Evolutionary conservation across 306 rosid species (phyloP).

Genomic region (Inga oerstediana): DNA sequence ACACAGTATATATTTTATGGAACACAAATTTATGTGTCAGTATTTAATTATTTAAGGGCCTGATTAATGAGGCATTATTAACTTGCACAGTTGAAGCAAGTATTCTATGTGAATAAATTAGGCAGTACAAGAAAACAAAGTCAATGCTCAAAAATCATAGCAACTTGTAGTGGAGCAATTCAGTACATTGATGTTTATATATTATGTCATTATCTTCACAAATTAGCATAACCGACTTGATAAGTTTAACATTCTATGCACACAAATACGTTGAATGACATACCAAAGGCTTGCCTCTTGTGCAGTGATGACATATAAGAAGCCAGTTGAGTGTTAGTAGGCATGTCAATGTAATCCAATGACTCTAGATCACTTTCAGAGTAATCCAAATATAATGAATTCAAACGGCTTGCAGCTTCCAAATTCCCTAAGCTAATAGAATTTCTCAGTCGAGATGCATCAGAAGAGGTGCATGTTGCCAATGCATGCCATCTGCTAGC

Average conservation of each 20-base stretch:
- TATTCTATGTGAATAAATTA: not conserved
- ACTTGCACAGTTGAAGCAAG: slow-evolving; percentile 6
- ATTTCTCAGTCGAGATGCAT: slow-evolving; percentile 49
- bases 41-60: slow-evolving; percentile 22
- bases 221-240: not conserved
- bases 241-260: slow-evolving; percentile 24
- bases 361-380: slow-evolving; percentile 84
- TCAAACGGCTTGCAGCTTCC: slow-evolving; percentile 52
- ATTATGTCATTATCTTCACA: slow-evolving; percentile 9
- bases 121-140: not conserved
- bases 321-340: slow-evolving; percentile 53
- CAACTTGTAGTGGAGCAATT: not conserved
- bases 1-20: not conserved
- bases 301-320: slow-evolving; percentile 69
- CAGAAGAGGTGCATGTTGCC: slow-evolving; percentile 59
- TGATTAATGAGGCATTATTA: slow-evolving; percentile 7
- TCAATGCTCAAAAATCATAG: not conserved
- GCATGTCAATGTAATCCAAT: slow-evolving; percentile 45
- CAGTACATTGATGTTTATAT: not conserved
- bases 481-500: slow-evolving; percentile 86
- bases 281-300: slow-evolving; percentile 87
- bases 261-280: slow-evolving; percentile 27
- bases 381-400: slow-evolving; percentile 50
- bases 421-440: slow-evolving; percentile 43
- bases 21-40: not conserved